phyloP scores from a whole-genome alignment of 208 protist genomes.

The Pavlovales sp. region DNA sequence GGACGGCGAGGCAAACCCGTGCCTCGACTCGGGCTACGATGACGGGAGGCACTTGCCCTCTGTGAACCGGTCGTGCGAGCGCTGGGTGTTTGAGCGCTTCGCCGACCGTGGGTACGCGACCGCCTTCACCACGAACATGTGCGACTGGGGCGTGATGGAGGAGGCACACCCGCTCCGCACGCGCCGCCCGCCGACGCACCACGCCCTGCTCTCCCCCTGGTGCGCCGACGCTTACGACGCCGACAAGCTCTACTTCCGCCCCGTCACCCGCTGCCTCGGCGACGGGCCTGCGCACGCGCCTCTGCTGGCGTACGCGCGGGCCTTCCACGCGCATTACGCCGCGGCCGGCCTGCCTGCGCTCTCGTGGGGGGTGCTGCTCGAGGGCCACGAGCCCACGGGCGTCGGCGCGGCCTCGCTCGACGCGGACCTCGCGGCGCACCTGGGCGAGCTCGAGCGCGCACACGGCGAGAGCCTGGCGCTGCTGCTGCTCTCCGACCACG shows the following conservation, averaged over 20 bases:
- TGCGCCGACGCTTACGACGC: slow-evolving; percentile 24
- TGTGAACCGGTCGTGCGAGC: not conserved
- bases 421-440: slow-evolving; percentile 15
- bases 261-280: slow-evolving; percentile 9
- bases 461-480: not conserved
- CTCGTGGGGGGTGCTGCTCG: slow-evolving; percentile 14
- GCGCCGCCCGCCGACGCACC: not conserved
- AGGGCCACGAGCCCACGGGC: slow-evolving; percentile 29
- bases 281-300: slow-evolving; percentile 10
- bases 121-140: slow-evolving; percentile 24
- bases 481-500: slow-evolving; percentile 30
- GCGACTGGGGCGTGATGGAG: slow-evolving; percentile 45
- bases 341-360: not conserved
- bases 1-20: not conserved
- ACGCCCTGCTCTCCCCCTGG: slow-evolving; percentile 23
- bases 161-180: slow-evolving; percentile 32
- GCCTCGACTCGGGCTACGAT: too few species aligned
- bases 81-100: slow-evolving; percentile 1
- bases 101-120: slow-evolving; percentile 2
- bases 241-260: slow-evolving; percentile 40
- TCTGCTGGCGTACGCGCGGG: not conserved
- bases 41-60: too few species aligned
- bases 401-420: not conserved
- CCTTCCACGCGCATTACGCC: not conserved
- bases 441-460: not conserved